Percentiles rank a stretch among this genome's conserved stretches.
Evolutionary conservation across 2,329 filamentous ascomycete genomes (phyloP).

Genomic region (Verticillium klebahnii): DNA sequence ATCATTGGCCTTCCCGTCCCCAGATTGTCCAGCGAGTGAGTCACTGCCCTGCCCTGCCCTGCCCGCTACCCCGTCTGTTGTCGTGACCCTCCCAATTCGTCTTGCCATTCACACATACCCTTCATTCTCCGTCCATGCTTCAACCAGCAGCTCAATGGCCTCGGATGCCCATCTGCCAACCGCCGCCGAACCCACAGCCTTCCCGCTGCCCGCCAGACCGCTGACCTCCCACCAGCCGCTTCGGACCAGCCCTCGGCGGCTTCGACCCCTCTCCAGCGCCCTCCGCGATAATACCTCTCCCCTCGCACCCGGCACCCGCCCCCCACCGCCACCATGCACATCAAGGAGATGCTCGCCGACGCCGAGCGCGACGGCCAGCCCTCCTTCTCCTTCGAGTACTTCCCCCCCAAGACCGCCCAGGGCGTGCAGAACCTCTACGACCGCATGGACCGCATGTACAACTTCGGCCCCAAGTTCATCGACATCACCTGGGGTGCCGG

Average conservation of each 20-base stretch:
- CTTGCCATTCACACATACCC: not conserved
- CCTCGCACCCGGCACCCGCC: not conserved
- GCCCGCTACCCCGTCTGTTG: not conserved
- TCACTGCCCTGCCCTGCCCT: not conserved
- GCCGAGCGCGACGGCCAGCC: slow-evolving; percentile 74
- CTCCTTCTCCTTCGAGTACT: slow-evolving; percentile 99
- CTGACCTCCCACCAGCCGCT: not conserved
- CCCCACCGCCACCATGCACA: slow-evolving; percentile 68
- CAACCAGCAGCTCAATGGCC: not conserved
- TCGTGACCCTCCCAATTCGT: no score
- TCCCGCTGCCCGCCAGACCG: not conserved
- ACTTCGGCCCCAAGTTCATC: slow-evolving; percentile 89
- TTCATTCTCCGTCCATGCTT: not conserved
- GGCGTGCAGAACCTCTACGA: slow-evolving; percentile 99
- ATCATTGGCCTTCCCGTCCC: not conserved
- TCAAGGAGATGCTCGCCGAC: slow-evolving; percentile 84
- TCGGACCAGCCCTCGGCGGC: not conserved
- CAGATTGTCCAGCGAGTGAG: not conserved
- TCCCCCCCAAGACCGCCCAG: slow-evolving; percentile 94
- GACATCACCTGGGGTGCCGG: slow-evolving; percentile 98
- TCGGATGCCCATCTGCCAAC: not conserved
- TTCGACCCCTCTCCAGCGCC: not conserved
- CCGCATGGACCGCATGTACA: slow-evolving; percentile 98
- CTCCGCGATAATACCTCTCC: not conserved
- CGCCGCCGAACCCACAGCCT: not conserved